Conservation (phyloP, 2,329 filamentous ascomycete species). For the Monilinia laxa region DNA sequence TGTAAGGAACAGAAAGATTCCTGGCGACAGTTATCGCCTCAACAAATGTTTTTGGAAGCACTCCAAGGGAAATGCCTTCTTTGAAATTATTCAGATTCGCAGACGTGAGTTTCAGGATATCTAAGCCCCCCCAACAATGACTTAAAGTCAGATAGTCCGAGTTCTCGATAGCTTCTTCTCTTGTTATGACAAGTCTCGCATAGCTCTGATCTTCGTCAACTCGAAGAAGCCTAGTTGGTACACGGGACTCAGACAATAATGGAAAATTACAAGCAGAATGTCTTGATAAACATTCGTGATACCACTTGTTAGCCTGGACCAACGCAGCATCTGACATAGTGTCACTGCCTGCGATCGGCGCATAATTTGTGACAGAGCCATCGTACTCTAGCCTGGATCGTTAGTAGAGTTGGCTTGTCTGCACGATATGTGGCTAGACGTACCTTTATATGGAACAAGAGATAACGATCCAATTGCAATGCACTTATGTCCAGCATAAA, state of each 20-base stretch:
- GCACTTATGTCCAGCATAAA: fast-evolving
- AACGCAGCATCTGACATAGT: constrained; percentile 3
- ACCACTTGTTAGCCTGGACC: constrained; percentile 3
- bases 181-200: not conserved
- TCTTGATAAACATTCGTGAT: not conserved
- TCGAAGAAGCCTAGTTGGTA: constrained; percentile 8
- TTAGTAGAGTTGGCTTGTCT: not conserved
- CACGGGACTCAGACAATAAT: not conserved
- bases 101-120: constrained; percentile 4
- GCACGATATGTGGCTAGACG: not conserved
- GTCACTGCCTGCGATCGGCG: not conserved
- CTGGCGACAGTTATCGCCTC: constrained; percentile 3
- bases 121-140: constrained; percentile 2
- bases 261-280: not conserved
- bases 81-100: not conserved
- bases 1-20: not conserved
- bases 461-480: fast-evolving
- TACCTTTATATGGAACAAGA: not conserved
- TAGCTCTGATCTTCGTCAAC: not conserved
- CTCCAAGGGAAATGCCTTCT: not conserved
- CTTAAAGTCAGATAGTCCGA: not conserved
- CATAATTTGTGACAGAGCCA: not conserved
- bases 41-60: constrained; percentile 4
- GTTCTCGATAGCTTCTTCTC: not conserved
- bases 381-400: not conserved